Conservation (phyloP, 768 basidiomycete genomes). For the Termitomyces sp. region DNA sequence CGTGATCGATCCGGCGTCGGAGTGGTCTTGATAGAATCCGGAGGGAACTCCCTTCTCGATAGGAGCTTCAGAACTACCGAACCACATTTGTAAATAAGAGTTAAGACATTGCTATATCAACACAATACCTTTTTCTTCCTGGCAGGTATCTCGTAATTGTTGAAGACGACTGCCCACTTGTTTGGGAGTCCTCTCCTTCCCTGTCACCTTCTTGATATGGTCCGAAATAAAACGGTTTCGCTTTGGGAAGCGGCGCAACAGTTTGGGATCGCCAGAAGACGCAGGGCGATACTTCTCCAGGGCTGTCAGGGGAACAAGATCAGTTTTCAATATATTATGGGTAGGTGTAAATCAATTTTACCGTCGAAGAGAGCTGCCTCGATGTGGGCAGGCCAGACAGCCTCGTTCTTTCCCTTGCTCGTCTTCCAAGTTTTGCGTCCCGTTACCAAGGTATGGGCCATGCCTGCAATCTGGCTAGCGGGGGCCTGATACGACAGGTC, state of each 20-base stretch:
- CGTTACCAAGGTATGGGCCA: conserved; percentile 30
- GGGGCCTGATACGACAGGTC: conserved; percentile 15
- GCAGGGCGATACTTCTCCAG: conserved; percentile 54
- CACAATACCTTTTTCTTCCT: conserved; percentile 51
- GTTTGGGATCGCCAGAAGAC: conserved; percentile 46
- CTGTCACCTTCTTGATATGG: conserved; percentile 54
- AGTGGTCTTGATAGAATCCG: conserved; percentile 3
- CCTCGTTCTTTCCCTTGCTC: conserved; percentile 45
- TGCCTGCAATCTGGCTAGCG: conserved; percentile 6
- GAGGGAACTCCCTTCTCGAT: conserved; percentile 16
- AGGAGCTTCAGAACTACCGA: conserved; percentile 21
- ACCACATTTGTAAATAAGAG: not conserved
- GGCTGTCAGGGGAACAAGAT: conserved; percentile 28
- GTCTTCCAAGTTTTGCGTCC: conserved; percentile 59
- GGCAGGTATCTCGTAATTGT: conserved; percentile 60
- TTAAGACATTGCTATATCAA: not conserved
- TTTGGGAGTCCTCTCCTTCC: conserved; percentile 56
- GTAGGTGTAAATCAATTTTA: conserved; percentile 20
- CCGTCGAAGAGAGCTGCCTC: conserved; percentile 63
- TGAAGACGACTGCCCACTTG: conserved; percentile 71
- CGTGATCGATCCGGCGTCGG: conserved; percentile 3
- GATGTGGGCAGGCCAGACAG: conserved; percentile 61
- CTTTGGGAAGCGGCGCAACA: conserved; percentile 59
- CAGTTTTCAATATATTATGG: not conserved
- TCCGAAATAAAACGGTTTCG: conserved; percentile 67